phyloP scores from a whole-genome alignment of 1,284 basidiomycete genomes.

The Ceratobasidium sp. region DNA sequence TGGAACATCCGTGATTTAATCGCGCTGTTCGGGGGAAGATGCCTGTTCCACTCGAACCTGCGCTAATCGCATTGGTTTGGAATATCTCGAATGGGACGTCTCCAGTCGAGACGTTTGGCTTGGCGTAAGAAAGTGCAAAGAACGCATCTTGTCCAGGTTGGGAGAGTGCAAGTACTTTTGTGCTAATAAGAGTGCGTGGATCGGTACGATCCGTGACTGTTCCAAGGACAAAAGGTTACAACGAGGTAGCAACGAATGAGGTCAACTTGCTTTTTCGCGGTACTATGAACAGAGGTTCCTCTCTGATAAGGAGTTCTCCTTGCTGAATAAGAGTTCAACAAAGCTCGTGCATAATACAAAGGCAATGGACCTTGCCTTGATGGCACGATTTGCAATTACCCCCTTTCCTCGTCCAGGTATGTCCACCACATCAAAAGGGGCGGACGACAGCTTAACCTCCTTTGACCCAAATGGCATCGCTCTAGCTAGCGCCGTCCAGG shows the following conservation, averaged over 20 bases:
- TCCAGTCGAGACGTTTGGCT: slow-evolving; percentile 22
- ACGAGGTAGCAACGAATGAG: neutral
- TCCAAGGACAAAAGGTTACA: neutral
- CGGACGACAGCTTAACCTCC: neutral
- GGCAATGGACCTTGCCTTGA: slow-evolving; percentile 48
- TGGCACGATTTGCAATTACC: slow-evolving; percentile 53
- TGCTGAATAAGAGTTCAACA: slow-evolving; percentile 51
- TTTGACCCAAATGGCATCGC: neutral
- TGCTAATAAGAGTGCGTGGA: slow-evolving; percentile 18
- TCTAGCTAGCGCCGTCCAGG: neutral
- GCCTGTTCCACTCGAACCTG: slow-evolving; percentile 57
- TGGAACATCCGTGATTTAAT: slow-evolving; percentile 69
- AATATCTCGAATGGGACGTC: slow-evolving; percentile 57
- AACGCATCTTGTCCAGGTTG: slow-evolving; percentile 11
- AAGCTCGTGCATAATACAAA: neutral
- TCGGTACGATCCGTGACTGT: neutral
- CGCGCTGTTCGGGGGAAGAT: slow-evolving; percentile 68
- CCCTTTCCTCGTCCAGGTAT: slow-evolving; percentile 55
- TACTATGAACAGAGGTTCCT: slow-evolving; percentile 62
- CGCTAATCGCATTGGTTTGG: slow-evolving; percentile 67
- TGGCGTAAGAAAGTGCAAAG: slow-evolving; percentile 26
- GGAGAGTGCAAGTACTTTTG: neutral
- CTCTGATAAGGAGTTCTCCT: slow-evolving; percentile 63
- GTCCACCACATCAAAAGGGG: slow-evolving; percentile 49
- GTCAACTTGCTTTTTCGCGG: slow-evolving; percentile 57